Percentiles rank a stretch among this genome's conserved stretches.
These are phyloP conservation scores for Pleoardoris graminearum DNA, from an alignment of 2,329 filamentous ascomycete genomes.

Conservation along the genomic window DNA sequence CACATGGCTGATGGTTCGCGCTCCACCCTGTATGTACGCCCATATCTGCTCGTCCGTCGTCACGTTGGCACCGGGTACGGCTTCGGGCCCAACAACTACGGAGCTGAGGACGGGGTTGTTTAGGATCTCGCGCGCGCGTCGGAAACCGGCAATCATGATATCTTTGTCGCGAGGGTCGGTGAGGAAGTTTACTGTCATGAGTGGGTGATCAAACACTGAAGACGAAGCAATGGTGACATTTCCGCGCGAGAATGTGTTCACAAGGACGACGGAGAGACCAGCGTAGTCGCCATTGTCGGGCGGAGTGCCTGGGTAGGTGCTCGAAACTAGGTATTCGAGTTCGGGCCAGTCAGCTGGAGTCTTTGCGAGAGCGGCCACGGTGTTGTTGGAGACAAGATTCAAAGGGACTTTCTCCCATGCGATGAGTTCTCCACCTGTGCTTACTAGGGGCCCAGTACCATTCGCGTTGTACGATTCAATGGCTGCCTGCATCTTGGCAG, in stretches of 20 bases:
- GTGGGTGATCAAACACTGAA: constrained; percentile 34
- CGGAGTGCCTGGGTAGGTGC: constrained; percentile 28
- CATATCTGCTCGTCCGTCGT: constrained; percentile 21
- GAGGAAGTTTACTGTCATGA: constrained; percentile 45
- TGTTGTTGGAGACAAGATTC: constrained; percentile 25
- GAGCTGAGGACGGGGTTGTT: constrained; percentile 19
- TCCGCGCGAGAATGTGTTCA: constrained; percentile 42
- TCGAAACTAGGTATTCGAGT: constrained; percentile 29
- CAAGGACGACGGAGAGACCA: constrained; percentile 34
- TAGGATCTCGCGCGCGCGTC: constrained; percentile 37
- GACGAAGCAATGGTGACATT: constrained; percentile 38
- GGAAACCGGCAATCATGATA: constrained; percentile 39
- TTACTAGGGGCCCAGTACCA: constrained; percentile 17
- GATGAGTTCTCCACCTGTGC: constrained; percentile 20
- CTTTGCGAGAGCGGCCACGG: constrained; percentile 18
- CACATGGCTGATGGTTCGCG: constrained; percentile 26
- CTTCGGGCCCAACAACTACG: constrained; percentile 30
- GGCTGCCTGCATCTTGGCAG: constrained; percentile 13
- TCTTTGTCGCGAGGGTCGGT: constrained; percentile 37
- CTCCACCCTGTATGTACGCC: constrained; percentile 20
- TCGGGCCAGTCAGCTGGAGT: constrained; percentile 33
- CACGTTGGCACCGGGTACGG: constrained; percentile 30
- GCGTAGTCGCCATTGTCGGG: constrained; percentile 33
- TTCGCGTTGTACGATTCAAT: constrained; percentile 9
- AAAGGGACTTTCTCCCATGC: constrained; percentile 26